phyloP scores from a whole-genome alignment of 441 rosid species.

The Dalechampia spathulata region DNA sequence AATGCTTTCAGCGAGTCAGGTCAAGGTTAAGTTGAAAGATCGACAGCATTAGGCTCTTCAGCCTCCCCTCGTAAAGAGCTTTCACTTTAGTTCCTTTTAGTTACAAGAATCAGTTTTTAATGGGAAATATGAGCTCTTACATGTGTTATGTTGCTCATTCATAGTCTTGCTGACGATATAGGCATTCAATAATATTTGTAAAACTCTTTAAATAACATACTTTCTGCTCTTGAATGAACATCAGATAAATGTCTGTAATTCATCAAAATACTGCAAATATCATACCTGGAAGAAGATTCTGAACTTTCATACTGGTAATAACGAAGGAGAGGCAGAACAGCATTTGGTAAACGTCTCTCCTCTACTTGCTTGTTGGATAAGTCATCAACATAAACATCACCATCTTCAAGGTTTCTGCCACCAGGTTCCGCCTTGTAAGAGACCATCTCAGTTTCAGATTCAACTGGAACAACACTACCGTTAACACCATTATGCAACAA shows the following conservation, averaged over 20 bases:
- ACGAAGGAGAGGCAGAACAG: conserved; percentile 54
- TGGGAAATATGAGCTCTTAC: too few relatives aligned
- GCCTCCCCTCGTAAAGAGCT: too few relatives aligned
- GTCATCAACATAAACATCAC: conserved; percentile 34
- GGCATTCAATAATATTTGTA: background rate
- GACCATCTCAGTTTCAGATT: conserved; percentile 33
- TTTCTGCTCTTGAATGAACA: background rate
- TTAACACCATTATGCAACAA: conserved; percentile 19
- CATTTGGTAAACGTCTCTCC: conserved; percentile 51
- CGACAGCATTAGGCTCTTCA: too few relatives aligned
- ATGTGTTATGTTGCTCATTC: too few relatives aligned
- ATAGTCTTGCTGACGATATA: too few relatives aligned
- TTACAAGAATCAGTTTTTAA: background rate
- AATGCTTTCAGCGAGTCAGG: background rate
- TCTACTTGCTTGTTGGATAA: conserved; percentile 36
- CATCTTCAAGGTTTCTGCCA: conserved; percentile 29
- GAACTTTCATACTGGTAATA: conserved; percentile 76
- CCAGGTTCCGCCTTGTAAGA: conserved; percentile 23
- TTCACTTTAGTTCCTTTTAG: background rate
- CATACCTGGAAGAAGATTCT: conserved; percentile 74
- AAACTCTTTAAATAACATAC: background rate
- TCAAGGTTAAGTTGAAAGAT: background rate
- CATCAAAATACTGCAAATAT: background rate
- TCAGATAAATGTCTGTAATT: background rate
- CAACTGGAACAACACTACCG: conserved; percentile 22